These are phyloP conservation scores for Pulveroboletus sp. DNA, from an alignment of 768 basidiomycete genomes.

Conservation along the genomic window DNA sequence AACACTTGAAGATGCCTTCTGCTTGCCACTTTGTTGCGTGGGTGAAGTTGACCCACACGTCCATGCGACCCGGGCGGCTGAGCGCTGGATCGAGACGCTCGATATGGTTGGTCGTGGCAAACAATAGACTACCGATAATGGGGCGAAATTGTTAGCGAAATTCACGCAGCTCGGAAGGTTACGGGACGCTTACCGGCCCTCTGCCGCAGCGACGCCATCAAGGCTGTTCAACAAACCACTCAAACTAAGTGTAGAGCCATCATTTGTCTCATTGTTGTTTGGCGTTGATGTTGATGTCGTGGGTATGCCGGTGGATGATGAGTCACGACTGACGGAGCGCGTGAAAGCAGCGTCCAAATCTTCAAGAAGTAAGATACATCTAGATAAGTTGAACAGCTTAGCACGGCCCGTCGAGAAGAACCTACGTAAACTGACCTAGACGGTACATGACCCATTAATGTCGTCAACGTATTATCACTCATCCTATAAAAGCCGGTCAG, in stretches of 20 bases:
- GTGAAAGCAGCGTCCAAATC: slow-evolving; percentile 93
- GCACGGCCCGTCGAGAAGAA: slow-evolving; percentile 9
- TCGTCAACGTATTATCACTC: slow-evolving; percentile 86
- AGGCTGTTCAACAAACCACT: slow-evolving; percentile 85
- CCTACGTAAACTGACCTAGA: slow-evolving; percentile 52
- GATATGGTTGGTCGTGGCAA: slow-evolving; percentile 93
- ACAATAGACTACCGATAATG: slow-evolving; percentile 56
- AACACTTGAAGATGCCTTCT: slow-evolving; percentile 90
- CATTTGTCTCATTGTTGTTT: slow-evolving; percentile 47
- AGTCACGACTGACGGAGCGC: slow-evolving; percentile 80
- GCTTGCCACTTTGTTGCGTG: slow-evolving; percentile 92
- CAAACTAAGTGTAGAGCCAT: slow-evolving; percentile 81
- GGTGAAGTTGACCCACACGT: slow-evolving; percentile 89
- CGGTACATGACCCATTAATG: slow-evolving; percentile 86
- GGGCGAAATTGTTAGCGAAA: slow-evolving; percentile 19
- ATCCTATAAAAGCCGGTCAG: slow-evolving; percentile 48
- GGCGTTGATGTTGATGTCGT: slow-evolving; percentile 44
- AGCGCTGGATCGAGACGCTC: slow-evolving; percentile 89
- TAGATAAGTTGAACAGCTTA: slow-evolving; percentile 28
- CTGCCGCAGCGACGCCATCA: slow-evolving; percentile 82
- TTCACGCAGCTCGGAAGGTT: slow-evolving; percentile 1
- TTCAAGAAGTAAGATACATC: slow-evolving; percentile 91
- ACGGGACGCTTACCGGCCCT: slow-evolving; percentile 65
- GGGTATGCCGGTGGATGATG: slow-evolving; percentile 73
- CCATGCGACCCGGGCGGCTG: slow-evolving; percentile 87